Evolutionary conservation across 2,329 filamentous ascomycete genomes (phyloP).

Genomic region (Talaromyces sp.): DNA sequence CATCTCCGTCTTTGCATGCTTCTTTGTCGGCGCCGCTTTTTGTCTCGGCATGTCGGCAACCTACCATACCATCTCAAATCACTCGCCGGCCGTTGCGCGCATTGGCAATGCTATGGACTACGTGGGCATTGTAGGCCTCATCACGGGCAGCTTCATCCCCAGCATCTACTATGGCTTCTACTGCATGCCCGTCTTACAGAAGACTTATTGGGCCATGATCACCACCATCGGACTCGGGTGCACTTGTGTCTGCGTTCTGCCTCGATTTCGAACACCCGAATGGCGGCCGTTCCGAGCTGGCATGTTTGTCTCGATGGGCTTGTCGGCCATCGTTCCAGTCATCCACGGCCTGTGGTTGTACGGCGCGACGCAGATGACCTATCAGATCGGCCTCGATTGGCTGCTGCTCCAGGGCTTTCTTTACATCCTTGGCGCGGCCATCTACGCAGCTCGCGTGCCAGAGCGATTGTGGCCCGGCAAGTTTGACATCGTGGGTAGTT

Average conservation of each 20-base stretch:
- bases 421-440: conserved; percentile 77
- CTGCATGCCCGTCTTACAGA: conserved; percentile 60
- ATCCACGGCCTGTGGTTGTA: conserved; percentile 67
- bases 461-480: conserved; percentile 70
- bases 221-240: conserved; percentile 71
- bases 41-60: conserved; percentile 78
- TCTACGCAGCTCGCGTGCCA: conserved; percentile 82
- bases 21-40: conserved; percentile 66
- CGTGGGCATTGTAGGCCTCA: conserved; percentile 83
- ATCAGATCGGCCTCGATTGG: conserved; percentile 75
- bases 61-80: conserved; percentile 80
- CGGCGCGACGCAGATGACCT: conserved; percentile 59
- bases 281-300: conserved; percentile 79
- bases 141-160: conserved; percentile 86
- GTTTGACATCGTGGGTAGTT: conserved; percentile 89
- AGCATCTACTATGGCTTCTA: conserved; percentile 83
- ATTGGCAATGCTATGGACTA: conserved; percentile 95
- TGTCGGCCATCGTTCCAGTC: conserved; percentile 78
- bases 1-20: conserved; percentile 67
- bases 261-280: conserved; percentile 73
- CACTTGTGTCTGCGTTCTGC: conserved; percentile 67
- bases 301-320: conserved; percentile 85
- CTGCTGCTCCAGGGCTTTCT: conserved; percentile 71
- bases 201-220: conserved; percentile 73
- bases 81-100: conserved; percentile 68